Evolutionary conservation across 2,329 filamentous ascomycete species (phyloP), one percentile per base, ranked within the genome.

Genomic region (Clonostachys rosea): DNA sequence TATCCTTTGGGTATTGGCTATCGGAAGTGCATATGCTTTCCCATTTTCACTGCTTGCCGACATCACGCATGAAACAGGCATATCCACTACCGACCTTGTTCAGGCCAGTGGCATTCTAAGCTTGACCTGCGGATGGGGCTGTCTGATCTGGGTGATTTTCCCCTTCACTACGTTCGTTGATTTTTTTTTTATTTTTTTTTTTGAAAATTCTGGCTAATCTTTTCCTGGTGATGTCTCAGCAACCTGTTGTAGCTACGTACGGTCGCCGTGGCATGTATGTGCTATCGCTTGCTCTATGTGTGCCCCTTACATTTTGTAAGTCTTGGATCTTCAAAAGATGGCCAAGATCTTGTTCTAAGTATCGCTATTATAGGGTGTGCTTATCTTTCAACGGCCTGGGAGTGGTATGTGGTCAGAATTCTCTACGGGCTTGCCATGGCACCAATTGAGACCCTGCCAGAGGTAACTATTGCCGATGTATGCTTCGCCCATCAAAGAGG

Each of bases 391-490:
- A 18, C 30, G n/a, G 57, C 60, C 3, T 63, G 63, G 3, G 65
- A 73, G 49, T 74, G 72, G 68, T 64, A 70, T 16, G 71, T 69
- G 30, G 65, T 68, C 20, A 65, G 70, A 40, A 65, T 75, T 8
- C 53, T 76, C 1, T 61, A 64, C 5, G 72, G 72, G 7, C 65
- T 75, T 51, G 64, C 75, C 37, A 61, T 60, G 9, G 62, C 71
- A 5, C 72, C 72, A 1, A 68, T 75, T 34, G 73, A 76, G 53
- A 64, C 71, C 2, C 58, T 76, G 3, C 69, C 70, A 14, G 72
- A 75, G 53, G 67, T 71, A 0, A 70, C 63, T 3, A 62, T 73
- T 16, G 64, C 70, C 0, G 70, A 73, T 40, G 54, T 73, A 54
- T 67, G 56, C 49, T 68, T 68, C 47, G 64, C 69, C 7, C 70